Percentiles rank a stretch among this genome's conserved stretches.
phyloP scores from a whole-genome alignment of 345 rosid species.

The Hibiscus syriacus region DNA sequence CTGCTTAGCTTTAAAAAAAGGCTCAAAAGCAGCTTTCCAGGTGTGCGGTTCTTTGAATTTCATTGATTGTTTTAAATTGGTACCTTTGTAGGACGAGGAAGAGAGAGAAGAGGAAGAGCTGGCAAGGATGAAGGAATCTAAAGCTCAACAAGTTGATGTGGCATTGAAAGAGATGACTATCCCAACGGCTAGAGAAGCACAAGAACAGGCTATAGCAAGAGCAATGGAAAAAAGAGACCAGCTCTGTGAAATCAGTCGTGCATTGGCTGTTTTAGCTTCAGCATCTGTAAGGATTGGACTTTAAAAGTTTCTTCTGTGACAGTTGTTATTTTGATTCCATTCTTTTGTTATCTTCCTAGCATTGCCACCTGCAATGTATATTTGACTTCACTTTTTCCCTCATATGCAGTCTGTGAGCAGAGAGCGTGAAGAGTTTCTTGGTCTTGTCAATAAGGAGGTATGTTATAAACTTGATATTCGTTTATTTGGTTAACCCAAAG shows the following conservation, averaged over 20 bases:
- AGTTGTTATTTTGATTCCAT: neutral
- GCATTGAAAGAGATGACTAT: slow-evolving; percentile 71
- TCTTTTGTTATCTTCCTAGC: slow-evolving; percentile 1
- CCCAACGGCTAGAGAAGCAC: slow-evolving; percentile 63
- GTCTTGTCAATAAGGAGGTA: slow-evolving; percentile 91
- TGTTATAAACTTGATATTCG: neutral
- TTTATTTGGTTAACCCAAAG: neutral
- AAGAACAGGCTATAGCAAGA: slow-evolving; percentile 64
- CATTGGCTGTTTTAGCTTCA: slow-evolving; percentile 84
- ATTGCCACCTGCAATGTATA: slow-evolving; percentile 1
- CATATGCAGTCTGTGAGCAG: slow-evolving; percentile 71
- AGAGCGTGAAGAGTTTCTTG: slow-evolving; percentile 85
- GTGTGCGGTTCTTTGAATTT: neutral
- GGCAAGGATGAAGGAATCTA: slow-evolving; percentile 51
- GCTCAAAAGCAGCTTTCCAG: neutral
- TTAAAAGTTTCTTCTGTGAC: neutral
- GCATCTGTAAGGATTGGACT: slow-evolving; percentile 63
- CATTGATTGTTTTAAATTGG: neutral
- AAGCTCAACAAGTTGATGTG: slow-evolving; percentile 51
- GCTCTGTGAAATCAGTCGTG: slow-evolving; percentile 53
- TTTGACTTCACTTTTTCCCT: slow-evolving; percentile 14
- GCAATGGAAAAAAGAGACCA: slow-evolving; percentile 56
- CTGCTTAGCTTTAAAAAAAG: neutral
- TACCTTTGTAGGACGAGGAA: slow-evolving; percentile 63
- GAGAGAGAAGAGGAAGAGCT: slow-evolving; percentile 73